Evolutionary conservation across 1,139 yeast species (phyloP), one percentile per base, ranked within the genome.

Genomic region (Yamadazyma mexicana): DNA sequence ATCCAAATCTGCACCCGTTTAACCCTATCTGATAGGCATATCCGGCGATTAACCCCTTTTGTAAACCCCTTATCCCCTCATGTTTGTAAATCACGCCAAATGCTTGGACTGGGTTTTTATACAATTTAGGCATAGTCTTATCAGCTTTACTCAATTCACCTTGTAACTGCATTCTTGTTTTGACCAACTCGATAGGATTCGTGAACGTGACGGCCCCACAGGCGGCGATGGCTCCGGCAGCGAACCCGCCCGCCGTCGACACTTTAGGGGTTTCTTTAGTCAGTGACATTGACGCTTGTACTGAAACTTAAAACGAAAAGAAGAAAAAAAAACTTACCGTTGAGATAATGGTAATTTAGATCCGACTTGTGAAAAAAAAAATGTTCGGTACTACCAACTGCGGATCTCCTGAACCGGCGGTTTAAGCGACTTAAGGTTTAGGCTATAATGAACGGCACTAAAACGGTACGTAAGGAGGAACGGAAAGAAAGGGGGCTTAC

Each of bases 191-290:
- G 44, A 92, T 85, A 7, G 98, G 98, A 58, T 92, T 92, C 9
- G 98, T 91, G 61, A 91, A 85, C 0, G 97, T 92, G 28, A 92
- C 98, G 0, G 98, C 98, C 39, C 95, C 95, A 67, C 98, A 91
- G 3, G 98, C 97, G 1, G 98, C 98, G 9, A 88, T 50, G 5
- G 96, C 96, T 4, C 98, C 98, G 11, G 97, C 97, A 5, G 83
- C 58, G 54, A 91, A 89, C 3, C 97, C 95, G 18, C 96, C 96
- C 8, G 77, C 52, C 1, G 84, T 73, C 25, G 85, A 75, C 12
- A 83, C 75, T 51, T 74, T 68, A 4, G 54, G 54, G 49, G 39
- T 36, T 48, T 51, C 37, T 48, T 49, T 18, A 17, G 31, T 8
- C 34, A 31, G 34, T 5, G 33, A 29, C 32, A 34, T 33, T 14